Conservation (phyloP, 208 protist genomes). For the Phytomonas sp. region DNA sequence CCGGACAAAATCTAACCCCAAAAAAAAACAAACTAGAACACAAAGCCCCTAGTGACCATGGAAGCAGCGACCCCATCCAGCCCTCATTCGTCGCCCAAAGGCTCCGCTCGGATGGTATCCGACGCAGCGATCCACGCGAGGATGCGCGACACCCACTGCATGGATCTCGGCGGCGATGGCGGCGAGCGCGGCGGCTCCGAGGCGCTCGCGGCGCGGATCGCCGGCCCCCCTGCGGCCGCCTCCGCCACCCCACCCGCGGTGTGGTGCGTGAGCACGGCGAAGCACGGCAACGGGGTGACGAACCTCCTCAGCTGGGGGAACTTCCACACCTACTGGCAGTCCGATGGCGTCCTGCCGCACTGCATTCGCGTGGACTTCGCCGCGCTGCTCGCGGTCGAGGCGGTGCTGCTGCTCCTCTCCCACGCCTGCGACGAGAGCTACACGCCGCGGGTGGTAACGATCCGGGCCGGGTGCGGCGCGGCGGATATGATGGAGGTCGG, state of each 20-base stretch:
- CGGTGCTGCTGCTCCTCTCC: slow-evolving; percentile 59
- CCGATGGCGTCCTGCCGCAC: slow-evolving; percentile 80
- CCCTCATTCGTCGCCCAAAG: not conserved
- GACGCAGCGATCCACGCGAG: slow-evolving; percentile 16
- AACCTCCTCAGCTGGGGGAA: slow-evolving; percentile 44
- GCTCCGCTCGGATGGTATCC: slow-evolving; percentile 14
- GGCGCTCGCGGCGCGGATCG: too few species aligned
- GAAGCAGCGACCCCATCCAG: slow-evolving; percentile 3
- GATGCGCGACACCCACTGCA: slow-evolving; percentile 12
- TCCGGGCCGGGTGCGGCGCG: slow-evolving; percentile 56
- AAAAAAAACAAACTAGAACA: not conserved
- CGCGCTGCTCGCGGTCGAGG: slow-evolving; percentile 35
- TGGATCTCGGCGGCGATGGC: slow-evolving; percentile 23
- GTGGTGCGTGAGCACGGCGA: slow-evolving; percentile 82
- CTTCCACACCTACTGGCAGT: slow-evolving; percentile 80
- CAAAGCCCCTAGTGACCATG: not conserved
- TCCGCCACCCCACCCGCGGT: too few species aligned
- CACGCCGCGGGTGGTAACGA: slow-evolving; percentile 55
- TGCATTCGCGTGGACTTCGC: slow-evolving; percentile 56
- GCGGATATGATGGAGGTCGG: slow-evolving; percentile 66
- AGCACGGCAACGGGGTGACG: slow-evolving; percentile 81
- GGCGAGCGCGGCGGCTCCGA: too few species aligned
- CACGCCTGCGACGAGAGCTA: slow-evolving; percentile 81
- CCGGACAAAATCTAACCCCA: too few species aligned
- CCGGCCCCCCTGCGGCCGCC: too few species aligned